These are phyloP conservation scores for Suaeda aralocaspica DNA, from an alignment of 148 eudicot genomes.

Conservation along the genomic window DNA sequence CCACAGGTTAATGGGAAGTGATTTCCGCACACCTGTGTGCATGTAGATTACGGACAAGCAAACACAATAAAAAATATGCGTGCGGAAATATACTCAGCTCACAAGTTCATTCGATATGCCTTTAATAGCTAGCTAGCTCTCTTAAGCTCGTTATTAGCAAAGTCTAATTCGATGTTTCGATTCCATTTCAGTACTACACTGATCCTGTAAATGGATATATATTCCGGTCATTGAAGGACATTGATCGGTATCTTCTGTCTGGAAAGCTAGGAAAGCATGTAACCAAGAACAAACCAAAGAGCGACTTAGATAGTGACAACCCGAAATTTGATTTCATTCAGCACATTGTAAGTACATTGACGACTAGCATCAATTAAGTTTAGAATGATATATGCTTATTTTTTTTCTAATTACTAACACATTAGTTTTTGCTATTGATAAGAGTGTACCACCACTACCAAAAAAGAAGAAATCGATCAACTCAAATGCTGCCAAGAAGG, in stretches of 20 bases:
- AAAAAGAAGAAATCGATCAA: conserved; percentile 19
- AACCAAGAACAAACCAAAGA: conserved; percentile 36
- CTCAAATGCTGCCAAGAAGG: conserved; percentile 23
- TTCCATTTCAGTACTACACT: conserved; percentile 42
- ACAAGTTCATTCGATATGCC: not conserved
- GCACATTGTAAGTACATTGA: conserved; percentile 20
- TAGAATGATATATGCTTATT: not conserved
- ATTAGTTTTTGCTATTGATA: conserved; percentile 10
- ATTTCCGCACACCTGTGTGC: too few species aligned
- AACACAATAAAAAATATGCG: too few species aligned
- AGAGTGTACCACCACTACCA: conserved; percentile 2
- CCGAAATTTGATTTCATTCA: conserved; percentile 17
- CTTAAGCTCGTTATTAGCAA: not conserved
- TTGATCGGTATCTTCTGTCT: conserved; percentile 42
- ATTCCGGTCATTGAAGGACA: conserved; percentile 53
- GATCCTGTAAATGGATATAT: conserved; percentile 52
- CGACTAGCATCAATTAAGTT: not conserved
- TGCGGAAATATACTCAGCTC: too few species aligned
- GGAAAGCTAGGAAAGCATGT: conserved; percentile 45
- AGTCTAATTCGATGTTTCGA: not conserved
- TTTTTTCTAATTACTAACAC: not conserved
- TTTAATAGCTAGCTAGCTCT: too few species aligned
- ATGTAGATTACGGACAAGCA: too few species aligned
- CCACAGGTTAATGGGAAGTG: too few species aligned
- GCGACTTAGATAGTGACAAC: conserved; percentile 10